Conservation (phyloP, 1,284 basidiomycete species). For the Grifola frondosa region DNA sequence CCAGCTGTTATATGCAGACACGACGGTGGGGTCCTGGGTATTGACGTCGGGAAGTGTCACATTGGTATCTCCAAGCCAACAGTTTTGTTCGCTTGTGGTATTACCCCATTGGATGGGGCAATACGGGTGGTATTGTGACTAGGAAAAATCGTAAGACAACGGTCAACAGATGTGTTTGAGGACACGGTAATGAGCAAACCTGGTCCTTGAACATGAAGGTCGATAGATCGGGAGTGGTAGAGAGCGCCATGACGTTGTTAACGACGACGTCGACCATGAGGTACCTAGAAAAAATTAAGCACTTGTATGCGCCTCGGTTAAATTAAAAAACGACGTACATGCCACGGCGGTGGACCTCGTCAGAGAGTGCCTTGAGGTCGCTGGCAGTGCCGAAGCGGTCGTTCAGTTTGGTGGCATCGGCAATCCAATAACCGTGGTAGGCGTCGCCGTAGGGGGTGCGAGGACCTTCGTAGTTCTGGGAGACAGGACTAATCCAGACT, state of each 20-base stretch:
- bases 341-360: constrained; percentile 65
- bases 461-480: constrained; percentile 71
- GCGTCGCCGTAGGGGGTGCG: constrained; percentile 67
- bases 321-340: constrained; percentile 47
- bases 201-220: constrained; percentile 62
- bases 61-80: constrained; percentile 74
- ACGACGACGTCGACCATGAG: constrained; percentile 82
- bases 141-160: not conserved
- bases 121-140: constrained; percentile 64
- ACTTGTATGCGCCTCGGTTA: not conserved
- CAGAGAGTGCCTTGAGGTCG: constrained; percentile 68
- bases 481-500: constrained; percentile 70
- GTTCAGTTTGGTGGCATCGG: constrained; percentile 66
- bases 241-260: constrained; percentile 71
- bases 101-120: constrained; percentile 71
- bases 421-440: constrained; percentile 72
- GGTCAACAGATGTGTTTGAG: constrained; percentile 1
- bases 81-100: constrained; percentile 63
- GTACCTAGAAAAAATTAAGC: constrained; percentile 39
- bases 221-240: constrained; percentile 55
- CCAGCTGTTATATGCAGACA: constrained; percentile 60
- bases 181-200: constrained; percentile 29
- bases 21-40: constrained; percentile 63
- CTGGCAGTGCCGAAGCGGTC: constrained; percentile 67
- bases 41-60: constrained; percentile 74